These are phyloP conservation scores for Citrullus amarus DNA, from an alignment of 306 rosid genomes.

Conservation along the genomic window DNA sequence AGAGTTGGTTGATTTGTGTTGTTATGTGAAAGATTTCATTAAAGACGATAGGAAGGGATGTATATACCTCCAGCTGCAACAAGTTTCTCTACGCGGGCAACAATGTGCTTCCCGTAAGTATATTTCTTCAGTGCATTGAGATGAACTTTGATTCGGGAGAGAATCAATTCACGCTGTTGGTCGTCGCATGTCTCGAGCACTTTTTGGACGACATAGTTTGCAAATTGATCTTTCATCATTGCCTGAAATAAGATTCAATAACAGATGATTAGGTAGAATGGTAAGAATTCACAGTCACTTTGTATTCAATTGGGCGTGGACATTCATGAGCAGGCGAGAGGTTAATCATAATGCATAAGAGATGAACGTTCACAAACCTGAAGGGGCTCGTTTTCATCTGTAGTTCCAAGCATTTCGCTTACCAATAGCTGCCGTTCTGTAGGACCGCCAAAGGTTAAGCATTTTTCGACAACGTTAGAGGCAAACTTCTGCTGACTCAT, in stretches of 20 bases:
- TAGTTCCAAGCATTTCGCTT: conserved; percentile 89
- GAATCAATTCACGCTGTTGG: conserved; percentile 88
- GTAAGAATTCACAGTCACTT: neutral
- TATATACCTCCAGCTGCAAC: conserved; percentile 91
- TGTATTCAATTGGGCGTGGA: neutral
- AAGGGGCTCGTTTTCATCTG: conserved; percentile 95
- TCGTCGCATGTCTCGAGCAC: conserved; percentile 95
- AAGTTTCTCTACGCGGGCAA: conserved; percentile 94
- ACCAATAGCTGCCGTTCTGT: conserved; percentile 71
- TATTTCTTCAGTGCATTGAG: conserved; percentile 89
- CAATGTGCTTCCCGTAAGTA: conserved; percentile 93
- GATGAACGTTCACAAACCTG: conserved; percentile 41
- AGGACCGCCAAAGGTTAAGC: conserved; percentile 82
- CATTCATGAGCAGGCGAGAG: neutral
- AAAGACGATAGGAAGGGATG: neutral
- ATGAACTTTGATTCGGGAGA: conserved; percentile 88
- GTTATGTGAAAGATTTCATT: neutral
- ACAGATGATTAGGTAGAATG: neutral
- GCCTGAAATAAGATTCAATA: conserved; percentile 21
- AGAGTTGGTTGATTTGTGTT: neutral
- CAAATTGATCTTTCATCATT: conserved; percentile 97
- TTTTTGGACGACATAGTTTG: conserved; percentile 92
- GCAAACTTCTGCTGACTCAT: conserved; percentile 99
- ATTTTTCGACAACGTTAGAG: conserved; percentile 86
- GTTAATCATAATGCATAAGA: neutral